Evolutionary conservation across 106 monocot species (phyloP).

Genomic region (Allium fistulosum): DNA sequence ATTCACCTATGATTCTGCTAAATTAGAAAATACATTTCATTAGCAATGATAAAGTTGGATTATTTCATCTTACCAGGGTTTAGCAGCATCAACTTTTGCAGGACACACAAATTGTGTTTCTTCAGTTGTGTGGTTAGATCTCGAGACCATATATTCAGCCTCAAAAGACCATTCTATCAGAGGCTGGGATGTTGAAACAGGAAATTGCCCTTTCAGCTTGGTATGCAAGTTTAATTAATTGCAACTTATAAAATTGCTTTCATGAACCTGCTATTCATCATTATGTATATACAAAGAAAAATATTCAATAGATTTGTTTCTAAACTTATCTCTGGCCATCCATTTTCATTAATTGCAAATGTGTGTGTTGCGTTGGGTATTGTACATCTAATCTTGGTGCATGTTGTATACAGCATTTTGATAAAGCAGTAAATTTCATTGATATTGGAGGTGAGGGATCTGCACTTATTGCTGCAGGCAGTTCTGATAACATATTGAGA

Average conservation of each 20-base stretch:
- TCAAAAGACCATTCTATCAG: conserved; percentile 76
- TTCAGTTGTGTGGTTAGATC: conserved; percentile 54
- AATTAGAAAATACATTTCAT: too few species aligned
- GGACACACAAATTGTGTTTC: conserved; percentile 72
- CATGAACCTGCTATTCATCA: too few species aligned
- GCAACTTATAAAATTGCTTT: background rate
- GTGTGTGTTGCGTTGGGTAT: background rate
- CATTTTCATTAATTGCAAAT: too few species aligned
- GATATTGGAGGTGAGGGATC: conserved; percentile 89
- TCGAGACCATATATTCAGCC: conserved; percentile 50
- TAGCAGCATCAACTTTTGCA: conserved; percentile 32
- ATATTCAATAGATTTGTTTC: background rate
- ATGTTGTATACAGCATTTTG: conserved; percentile 42
- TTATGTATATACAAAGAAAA: background rate
- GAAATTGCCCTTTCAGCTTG: conserved; percentile 42
- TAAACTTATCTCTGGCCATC: background rate
- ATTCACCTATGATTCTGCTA: too few species aligned
- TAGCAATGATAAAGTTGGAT: too few species aligned
- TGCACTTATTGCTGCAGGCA: conserved; percentile 85
- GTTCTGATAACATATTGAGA: conserved; percentile 82
- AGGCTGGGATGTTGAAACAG: conserved; percentile 60
- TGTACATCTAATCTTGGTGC: background rate
- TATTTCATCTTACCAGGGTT: conserved; percentile 19
- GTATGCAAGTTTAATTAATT: conserved; percentile 19
- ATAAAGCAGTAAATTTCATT: conserved; percentile 83